Base-by-base conservation (phyloP, 148 eudicot genomes). In the Chenopodium suecicum region DNA sequence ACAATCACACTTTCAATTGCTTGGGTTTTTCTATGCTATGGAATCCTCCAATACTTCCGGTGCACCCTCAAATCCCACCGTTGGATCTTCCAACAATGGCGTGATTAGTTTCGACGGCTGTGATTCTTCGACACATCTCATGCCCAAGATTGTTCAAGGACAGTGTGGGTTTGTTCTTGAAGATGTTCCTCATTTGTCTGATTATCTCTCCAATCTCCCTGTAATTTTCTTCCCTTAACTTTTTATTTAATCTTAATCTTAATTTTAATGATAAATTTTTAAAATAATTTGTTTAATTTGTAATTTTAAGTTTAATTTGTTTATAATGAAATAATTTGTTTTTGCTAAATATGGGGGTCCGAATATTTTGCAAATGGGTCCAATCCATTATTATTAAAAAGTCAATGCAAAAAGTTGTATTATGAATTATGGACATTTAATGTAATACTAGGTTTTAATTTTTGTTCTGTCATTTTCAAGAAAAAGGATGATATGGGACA, bases 121-220 rank as follows among this genome's bases (percentile, higher is more conserved):
- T 58, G 80, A 70, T 82, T 70, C 63, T 44, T 44, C 76, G 31
- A 47, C 44, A 47, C 31, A 2, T 37, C 22, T 32, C 16, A 48
- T 46, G 29, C 23, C 27, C 73, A 86, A 83, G 81, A 70, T 80
- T 34, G 79, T 81, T 10, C 2, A 68, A 2, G 88, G 88, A 46
- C 47, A 71, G 1, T 75, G 74, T 83, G 88, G 88, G 6, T 86
- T 76, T 74, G 73, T 86, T 65, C 88, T 86, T 19, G 88, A 86
- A 83, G 88, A 86, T 83, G 88, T 86, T 86, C 88, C 88, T 83
- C 88, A 86, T 62, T 83, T 86, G 79, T 70, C 86, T 60, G 86
- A 86, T 83, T 83, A 73, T 44, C 70, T 83, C 47, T 50, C 84
- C 37, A 16, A 86, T 47, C 86, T 86, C 56, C 82, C 86, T 77